Evolutionary conservation across 345 rosid genomes (phyloP).

Genomic region (Odontarrhena argentea): DNA sequence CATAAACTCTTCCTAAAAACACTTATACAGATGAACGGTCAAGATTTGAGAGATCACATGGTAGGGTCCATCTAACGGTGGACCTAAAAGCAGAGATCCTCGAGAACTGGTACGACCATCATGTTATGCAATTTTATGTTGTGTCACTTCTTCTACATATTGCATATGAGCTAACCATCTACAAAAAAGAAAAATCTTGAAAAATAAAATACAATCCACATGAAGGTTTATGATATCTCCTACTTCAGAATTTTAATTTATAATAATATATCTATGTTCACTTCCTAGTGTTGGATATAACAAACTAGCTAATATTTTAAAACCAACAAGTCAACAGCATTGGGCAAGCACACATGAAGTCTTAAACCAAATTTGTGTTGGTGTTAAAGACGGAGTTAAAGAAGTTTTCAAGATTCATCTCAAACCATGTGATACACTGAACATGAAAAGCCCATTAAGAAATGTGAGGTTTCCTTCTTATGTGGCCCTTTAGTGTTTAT

Average conservation of each 20-base stretch:
- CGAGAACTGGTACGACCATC: neutral
- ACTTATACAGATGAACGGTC: conserved; percentile 15
- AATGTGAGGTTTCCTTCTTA: neutral
- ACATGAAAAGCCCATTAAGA: neutral
- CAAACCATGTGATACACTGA: neutral
- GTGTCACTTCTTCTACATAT: too few species aligned
- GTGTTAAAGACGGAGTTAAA: neutral
- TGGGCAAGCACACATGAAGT: too few species aligned
- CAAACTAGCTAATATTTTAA: too few species aligned
- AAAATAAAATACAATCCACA: too few species aligned
- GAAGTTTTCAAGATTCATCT: neutral
- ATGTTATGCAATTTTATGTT: neutral
- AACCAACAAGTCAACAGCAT: neutral
- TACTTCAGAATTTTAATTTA: neutral
- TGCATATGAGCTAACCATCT: neutral
- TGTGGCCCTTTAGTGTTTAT: neutral
- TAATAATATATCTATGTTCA: neutral
- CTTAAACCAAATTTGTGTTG: neutral
- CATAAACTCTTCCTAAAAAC: neutral
- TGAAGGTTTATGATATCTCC: neutral
- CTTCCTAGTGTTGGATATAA: too few species aligned
- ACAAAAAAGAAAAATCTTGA: neutral
- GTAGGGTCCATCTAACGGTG: conserved; percentile 24
- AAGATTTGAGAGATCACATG: conserved; percentile 18
- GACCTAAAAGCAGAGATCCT: conserved; percentile 25